Base-by-base conservation (phyloP, 495 filamentous ascomycete species). In the Talaromyces liani region DNA sequence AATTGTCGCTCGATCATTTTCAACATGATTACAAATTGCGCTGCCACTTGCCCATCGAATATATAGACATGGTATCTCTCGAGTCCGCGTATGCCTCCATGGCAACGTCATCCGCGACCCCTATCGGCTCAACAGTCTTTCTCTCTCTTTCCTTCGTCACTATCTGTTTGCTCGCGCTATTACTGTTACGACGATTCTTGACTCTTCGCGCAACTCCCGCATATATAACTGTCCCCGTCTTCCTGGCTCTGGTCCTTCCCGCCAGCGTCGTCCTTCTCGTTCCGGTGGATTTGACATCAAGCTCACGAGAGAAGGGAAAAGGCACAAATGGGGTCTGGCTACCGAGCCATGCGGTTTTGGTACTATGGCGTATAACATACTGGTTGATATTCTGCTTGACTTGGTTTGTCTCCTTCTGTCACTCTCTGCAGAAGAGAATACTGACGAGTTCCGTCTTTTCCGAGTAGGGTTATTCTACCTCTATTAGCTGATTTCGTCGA, bases 351-450 rank as follows among this genome's bases (percentile, higher is more conserved):
- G 80, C 90, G 36, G 76, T 96, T 51, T 80, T 91, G 65, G 89
- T 97, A 5, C 87, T 85, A 66, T 98, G 94, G 94, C 82, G 93
- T 62, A 90, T 98, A 58, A 86, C 89, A 34, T 98, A 98, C 77
- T 98, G 94, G 94, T 79, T 98, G 53, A 97, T 93, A 25, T 98
- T 98, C 71, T 84, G 85, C 56, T 80, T 98, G 68, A 98, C 94
- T 39, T 98, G 94, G 93, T 93, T 78, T 47, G 78, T 67, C 18
- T 29, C 22, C 27, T 56, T 4, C 53, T 25, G 22, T 31, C 8
- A 14, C 53, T 22, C 24, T 2, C 53, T 27, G 22, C 53, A 29
- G 25, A 29, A 22, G 4, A 14, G 24, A 29, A 14, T 56, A 9
- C 22, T 56, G 22, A 56, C 53, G 6, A 27, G 24, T 27, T 25